Conservation (phyloP, 306 rosid genomes). For the Lagenaria siceraria region DNA sequence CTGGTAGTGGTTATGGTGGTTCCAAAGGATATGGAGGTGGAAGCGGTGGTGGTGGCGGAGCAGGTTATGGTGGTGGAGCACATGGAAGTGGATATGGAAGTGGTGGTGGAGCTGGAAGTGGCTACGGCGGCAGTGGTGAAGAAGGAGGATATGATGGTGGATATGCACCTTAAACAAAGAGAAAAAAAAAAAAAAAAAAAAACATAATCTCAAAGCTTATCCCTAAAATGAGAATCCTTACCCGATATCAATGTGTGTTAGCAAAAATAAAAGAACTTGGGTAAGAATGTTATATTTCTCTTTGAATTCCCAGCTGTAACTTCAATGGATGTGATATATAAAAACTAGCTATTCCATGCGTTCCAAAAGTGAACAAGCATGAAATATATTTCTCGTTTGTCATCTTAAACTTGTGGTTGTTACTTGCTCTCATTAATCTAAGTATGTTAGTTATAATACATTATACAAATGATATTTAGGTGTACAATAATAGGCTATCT, state of each 20-base stretch:
- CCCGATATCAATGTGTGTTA: neutral
- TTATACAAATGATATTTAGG: no score
- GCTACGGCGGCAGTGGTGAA: neutral
- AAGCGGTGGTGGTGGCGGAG: constrained; percentile 9
- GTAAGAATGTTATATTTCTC: neutral
- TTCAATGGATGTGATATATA: no score
- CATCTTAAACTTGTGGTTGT: no score
- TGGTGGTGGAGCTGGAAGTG: constrained; percentile 22
- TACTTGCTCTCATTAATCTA: no score
- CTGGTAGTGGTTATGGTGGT: constrained; percentile 21
- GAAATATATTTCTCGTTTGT: no score
- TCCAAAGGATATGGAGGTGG: constrained; percentile 22
- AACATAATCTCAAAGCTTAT: neutral
- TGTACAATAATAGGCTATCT: no score
- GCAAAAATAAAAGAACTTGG: neutral
- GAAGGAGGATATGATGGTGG: constrained; percentile 24
- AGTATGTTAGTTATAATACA: no score
- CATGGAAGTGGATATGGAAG: neutral
- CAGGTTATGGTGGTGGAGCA: neutral
- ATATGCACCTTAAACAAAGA: constrained; percentile 1
- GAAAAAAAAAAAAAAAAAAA: no score
- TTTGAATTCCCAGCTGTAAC: neutral
- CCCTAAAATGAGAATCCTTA: neutral
- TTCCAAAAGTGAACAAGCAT: no score
- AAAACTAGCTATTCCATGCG: no score